A percentile compares a stretch with the other conserved stretches of the same genome.
Evolutionary conservation across 805 yeast genomes (phyloP).

Genomic region (Myxozyma kluyveri): DNA sequence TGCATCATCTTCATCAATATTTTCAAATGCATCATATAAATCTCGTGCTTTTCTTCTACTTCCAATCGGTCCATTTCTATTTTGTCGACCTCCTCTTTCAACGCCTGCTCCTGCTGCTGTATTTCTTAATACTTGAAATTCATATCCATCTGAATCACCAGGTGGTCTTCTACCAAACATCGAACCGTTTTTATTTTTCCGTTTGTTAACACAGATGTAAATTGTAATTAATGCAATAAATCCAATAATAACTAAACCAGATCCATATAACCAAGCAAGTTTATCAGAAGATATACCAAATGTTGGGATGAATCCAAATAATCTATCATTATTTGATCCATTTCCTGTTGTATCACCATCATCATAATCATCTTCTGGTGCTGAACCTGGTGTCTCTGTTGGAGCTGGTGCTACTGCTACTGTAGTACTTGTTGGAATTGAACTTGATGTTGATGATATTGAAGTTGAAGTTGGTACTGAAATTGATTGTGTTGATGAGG

Average conservation of each 20-base stretch:
- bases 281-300: slow-evolving; percentile 36
- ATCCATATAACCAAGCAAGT: slow-evolving; percentile 38
- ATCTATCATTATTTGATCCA: slow-evolving; percentile 1
- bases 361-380: slow-evolving; percentile 10
- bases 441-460: slow-evolving; percentile 21
- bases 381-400: slow-evolving; percentile 10
- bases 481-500: slow-evolving; percentile 24
- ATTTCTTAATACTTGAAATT: slow-evolving; percentile 56
- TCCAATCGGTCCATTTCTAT: not conserved
- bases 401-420: slow-evolving; percentile 18
- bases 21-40: slow-evolving; percentile 27
- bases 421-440: not conserved
- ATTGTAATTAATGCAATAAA: slow-evolving; percentile 38
- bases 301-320: slow-evolving; percentile 34
- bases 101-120: slow-evolving; percentile 6
- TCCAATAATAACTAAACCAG: slow-evolving; percentile 48
- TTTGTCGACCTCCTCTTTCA: not conserved
- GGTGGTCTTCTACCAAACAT: slow-evolving; percentile 39
- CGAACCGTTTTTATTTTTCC: slow-evolving; percentile 29
- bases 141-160: slow-evolving; percentile 56
- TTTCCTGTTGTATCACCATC: slow-evolving; percentile 9
- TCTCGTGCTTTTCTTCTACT: slow-evolving; percentile 26
- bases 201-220: slow-evolving; percentile 46
- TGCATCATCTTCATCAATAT: slow-evolving; percentile 29
- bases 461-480: slow-evolving; percentile 25